These are phyloP conservation scores for Cercospora citrullina DNA, from an alignment of 2,329 filamentous ascomycete genomes.

Conservation along the genomic window DNA sequence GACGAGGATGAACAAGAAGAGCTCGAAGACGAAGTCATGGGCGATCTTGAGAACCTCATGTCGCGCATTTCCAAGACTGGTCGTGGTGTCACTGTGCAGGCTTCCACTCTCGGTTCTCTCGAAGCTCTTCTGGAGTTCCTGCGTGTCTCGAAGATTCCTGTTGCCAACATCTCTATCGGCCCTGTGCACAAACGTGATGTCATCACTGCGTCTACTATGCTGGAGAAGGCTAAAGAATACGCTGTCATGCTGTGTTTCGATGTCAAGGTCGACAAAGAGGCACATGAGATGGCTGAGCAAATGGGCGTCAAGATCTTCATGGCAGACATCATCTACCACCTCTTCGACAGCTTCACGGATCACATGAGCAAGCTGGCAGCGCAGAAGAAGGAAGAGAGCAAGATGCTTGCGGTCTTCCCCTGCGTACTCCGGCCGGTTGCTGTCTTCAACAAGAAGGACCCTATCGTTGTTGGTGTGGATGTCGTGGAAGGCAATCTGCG, in stretches of 20 bases:
- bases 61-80: constrained; percentile 89
- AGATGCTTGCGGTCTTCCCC: constrained; percentile 94
- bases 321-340: constrained; percentile 97
- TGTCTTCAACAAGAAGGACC: constrained; percentile 97
- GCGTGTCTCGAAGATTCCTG: constrained; percentile 92
- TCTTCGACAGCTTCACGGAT: constrained; percentile 94
- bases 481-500: constrained; percentile 86
- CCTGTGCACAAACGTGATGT: constrained; percentile 98
- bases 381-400: constrained; percentile 94
- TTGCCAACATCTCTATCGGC: constrained; percentile 94
- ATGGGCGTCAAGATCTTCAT: constrained; percentile 97
- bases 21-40: constrained; percentile 93
- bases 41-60: constrained; percentile 86
- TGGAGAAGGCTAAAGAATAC: constrained; percentile 91
- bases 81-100: constrained; percentile 93
- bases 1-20: constrained; percentile 77
- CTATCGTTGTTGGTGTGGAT: constrained; percentile 94
- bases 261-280: constrained; percentile 98
- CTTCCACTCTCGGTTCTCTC: constrained; percentile 93
- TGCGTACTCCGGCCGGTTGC: constrained; percentile 87
- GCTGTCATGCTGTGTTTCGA: constrained; percentile 99
- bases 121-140: constrained; percentile 96
- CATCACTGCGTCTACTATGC: constrained; percentile 89
- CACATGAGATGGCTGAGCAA: constrained; percentile 84
- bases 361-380: constrained; percentile 86